A percentile compares a stretch with the other conserved stretches of the same genome.
phyloP scores from a whole-genome alignment of 306 rosid genomes.

The Psophocarpus tetragonolobus region DNA sequence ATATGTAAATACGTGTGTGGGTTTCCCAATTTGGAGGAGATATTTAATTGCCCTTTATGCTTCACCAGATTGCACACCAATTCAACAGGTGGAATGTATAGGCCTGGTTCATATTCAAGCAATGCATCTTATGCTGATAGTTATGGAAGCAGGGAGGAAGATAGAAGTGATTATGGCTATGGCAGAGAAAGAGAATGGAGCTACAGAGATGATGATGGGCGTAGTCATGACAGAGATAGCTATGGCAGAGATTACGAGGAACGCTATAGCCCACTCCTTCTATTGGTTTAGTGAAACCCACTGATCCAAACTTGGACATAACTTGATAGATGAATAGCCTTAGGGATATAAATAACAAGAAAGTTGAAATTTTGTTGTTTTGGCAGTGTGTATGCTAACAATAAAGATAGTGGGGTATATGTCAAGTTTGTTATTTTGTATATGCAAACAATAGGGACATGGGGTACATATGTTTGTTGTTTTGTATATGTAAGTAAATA shows the following conservation, averaged over 20 bases:
- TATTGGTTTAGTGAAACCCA: too few species aligned
- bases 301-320: too few species aligned
- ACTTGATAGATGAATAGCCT: too few species aligned
- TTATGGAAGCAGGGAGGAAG: constrained; percentile 61
- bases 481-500: too few species aligned
- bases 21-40: constrained; percentile 31
- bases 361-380: too few species aligned
- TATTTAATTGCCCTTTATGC: constrained; percentile 32
- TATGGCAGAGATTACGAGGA: constrained; percentile 73
- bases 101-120: constrained; percentile 59
- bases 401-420: too few species aligned
- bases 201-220: constrained; percentile 60
- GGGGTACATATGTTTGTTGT: too few species aligned
- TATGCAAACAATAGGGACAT: too few species aligned
- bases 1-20: not conserved
- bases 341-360: too few species aligned
- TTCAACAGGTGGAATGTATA: constrained; percentile 69
- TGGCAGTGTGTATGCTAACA: too few species aligned
- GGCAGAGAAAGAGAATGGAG: constrained; percentile 76
- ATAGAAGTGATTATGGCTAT: constrained; percentile 54
- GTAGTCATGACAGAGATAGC: constrained; percentile 67
- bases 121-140: constrained; percentile 61
- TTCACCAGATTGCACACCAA: constrained; percentile 66
- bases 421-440: too few species aligned
- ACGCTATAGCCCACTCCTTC: constrained; percentile 53